Percentiles rank a stretch among this genome's conserved stretches.
Evolutionary conservation across 2,329 filamentous ascomycete genomes (phyloP).

Genomic region (Xylariaceae sp.): DNA sequence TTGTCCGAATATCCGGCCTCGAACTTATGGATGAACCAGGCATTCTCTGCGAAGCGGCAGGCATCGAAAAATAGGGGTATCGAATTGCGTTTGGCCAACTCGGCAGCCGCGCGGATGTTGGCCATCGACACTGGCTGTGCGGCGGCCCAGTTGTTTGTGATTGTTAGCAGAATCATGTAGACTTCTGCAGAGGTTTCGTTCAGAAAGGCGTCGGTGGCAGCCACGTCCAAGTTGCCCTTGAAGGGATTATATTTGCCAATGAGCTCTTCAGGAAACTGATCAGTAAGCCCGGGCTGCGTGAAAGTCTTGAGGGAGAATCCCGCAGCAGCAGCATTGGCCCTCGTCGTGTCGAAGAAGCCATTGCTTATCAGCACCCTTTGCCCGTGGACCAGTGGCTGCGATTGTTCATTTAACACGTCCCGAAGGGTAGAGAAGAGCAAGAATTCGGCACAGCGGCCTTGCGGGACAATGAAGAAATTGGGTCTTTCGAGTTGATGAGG

Average conservation of each 20-base stretch:
- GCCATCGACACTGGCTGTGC: conserved; percentile 25
- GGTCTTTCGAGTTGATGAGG: conserved; percentile 16
- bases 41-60: conserved; percentile 26
- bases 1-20: conserved; percentile 19
- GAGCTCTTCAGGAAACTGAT: conserved; percentile 15
- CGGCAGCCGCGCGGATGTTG: conserved; percentile 20
- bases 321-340: conserved; percentile 17
- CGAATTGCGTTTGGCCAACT: conserved; percentile 8
- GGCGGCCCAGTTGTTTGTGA: conserved; percentile 26
- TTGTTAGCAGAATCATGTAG: conserved; percentile 22
- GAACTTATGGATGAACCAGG: conserved; percentile 22
- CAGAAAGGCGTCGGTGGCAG: conserved; percentile 14
- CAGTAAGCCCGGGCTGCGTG: conserved; percentile 17
- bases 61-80: conserved; percentile 26
- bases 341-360: conserved; percentile 24
- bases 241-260: conserved; percentile 16
- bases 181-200: conserved; percentile 8
- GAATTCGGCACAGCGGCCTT: conserved; percentile 23
- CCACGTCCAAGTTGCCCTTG: conserved; percentile 21
- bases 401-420: conserved; percentile 3
- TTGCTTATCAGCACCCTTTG: conserved; percentile 19
- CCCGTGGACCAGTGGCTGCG: background rate
- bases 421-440: conserved; percentile 21
- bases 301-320: conserved; percentile 19
- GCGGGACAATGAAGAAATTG: conserved; percentile 25